A percentile compares a stretch with the other conserved stretches of the same genome.
These are phyloP conservation scores for Pyropia haitanensis DNA, from an alignment of 23 red algal genomes.

Conservation along the genomic window DNA sequence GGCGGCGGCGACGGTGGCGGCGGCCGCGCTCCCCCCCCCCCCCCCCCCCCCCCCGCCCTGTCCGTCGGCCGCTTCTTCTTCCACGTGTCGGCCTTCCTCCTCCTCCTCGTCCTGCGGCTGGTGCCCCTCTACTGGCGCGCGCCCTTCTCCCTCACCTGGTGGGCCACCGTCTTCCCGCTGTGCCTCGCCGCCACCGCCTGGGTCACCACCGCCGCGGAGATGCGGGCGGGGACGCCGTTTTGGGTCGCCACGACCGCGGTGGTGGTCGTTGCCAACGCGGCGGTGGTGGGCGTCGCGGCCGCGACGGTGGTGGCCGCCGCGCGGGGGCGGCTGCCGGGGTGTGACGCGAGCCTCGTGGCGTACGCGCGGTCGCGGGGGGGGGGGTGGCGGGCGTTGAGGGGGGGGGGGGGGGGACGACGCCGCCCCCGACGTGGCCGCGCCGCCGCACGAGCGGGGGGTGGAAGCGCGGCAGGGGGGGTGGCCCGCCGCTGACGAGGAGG, in stretches of 20 bases:
- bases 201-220: background rate
- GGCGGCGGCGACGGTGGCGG: too few relatives aligned
- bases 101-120: constrained; percentile 45
- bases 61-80: constrained; percentile 4
- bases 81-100: constrained; percentile 42
- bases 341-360: background rate
- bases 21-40: too few relatives aligned
- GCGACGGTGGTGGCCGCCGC: constrained; percentile 19
- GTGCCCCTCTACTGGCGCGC: constrained; percentile 23
- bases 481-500: too few relatives aligned
- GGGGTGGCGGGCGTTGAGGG: background rate
- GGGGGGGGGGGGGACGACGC: too few relatives aligned
- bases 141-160: constrained; percentile 27
- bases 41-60: too few relatives aligned
- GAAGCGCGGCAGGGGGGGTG: too few relatives aligned
- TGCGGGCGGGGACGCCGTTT: constrained; percentile 12
- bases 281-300: constrained; percentile 11
- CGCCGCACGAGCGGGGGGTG: too few relatives aligned
- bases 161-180: constrained; percentile 46
- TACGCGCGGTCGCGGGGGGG: constrained; percentile 1
- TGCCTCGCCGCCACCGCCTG: constrained; percentile 21
- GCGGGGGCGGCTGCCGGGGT: constrained; percentile 12
- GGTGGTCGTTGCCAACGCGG: constrained; percentile 3
- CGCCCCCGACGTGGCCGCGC: too few relatives aligned
- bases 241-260: constrained; percentile 9